A percentile compares a stretch with the other conserved stretches of the same genome.
Evolutionary conservation across 1,284 basidiomycete species (phyloP).

Genomic region (Cryptococcus hybrid): DNA sequence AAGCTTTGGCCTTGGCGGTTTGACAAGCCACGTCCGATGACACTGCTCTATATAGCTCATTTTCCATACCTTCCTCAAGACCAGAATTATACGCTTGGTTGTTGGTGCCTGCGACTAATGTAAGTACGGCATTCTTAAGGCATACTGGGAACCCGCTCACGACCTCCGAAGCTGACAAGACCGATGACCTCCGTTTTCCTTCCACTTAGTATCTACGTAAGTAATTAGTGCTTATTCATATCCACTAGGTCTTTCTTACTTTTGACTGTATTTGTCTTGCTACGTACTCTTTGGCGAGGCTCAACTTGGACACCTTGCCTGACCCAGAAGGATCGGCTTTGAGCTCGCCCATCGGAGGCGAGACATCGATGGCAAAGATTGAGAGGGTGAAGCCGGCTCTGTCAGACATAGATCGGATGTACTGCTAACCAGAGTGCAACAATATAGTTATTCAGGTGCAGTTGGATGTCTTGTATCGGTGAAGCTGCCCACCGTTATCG

Average conservation of each 20-base stretch:
- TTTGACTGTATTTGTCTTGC: constrained; percentile 59
- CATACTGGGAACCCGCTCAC: not conserved
- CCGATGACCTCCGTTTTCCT: constrained; percentile 90
- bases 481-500: too few relatives aligned
- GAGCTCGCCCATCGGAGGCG: constrained; percentile 73
- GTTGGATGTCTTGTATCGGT: not conserved
- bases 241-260: too few relatives aligned
- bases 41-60: constrained; percentile 65
- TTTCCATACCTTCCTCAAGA: constrained; percentile 31
- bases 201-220: constrained; percentile 71
- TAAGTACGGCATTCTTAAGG: not conserved
- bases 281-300: constrained; percentile 79
- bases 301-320: constrained; percentile 68
- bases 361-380: constrained; percentile 77
- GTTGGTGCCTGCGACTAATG: constrained; percentile 58
- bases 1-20: constrained; percentile 70
- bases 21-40: constrained; percentile 73
- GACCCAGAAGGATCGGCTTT: constrained; percentile 60
- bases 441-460: not conserved
- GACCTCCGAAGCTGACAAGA: constrained; percentile 77
- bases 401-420: constrained; percentile 15
- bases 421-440: not conserved
- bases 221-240: too few relatives aligned
- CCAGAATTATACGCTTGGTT: constrained; percentile 62
- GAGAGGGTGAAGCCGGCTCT: constrained; percentile 44